These are phyloP conservation scores for Calcarisporium arbuscula DNA, from an alignment of 2,329 filamentous ascomycete genomes.

Conservation along the genomic window DNA sequence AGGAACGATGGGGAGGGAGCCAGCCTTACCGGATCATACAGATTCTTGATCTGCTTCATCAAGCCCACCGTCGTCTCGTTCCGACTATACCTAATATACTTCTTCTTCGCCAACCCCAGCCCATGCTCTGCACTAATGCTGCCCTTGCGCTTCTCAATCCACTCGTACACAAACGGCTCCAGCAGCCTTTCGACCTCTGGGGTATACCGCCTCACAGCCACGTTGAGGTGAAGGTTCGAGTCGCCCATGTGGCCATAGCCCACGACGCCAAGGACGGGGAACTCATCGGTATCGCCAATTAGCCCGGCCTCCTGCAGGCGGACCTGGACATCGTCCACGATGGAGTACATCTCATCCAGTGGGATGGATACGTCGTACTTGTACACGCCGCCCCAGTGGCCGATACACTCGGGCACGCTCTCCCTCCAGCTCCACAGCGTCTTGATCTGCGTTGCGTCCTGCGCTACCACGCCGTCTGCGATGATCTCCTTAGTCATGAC, in stretches of 20 bases:
- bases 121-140: conserved; percentile 98
- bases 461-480: conserved; percentile 81
- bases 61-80: conserved; percentile 79
- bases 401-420: conserved; percentile 81
- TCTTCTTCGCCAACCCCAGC: conserved; percentile 89
- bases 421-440: conserved; percentile 90
- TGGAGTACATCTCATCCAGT: conserved; percentile 73
- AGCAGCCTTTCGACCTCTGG: conserved; percentile 79
- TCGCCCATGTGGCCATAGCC: conserved; percentile 99
- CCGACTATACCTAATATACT: conserved; percentile 88
- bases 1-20: conserved; percentile 7
- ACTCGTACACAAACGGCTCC: conserved; percentile 96
- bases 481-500: conserved; percentile 87
- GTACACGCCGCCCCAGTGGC: conserved; percentile 91
- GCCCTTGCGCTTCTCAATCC: conserved; percentile 80
- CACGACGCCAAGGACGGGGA: conserved; percentile 81
- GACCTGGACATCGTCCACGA: conserved; percentile 79
- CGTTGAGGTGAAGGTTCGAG: conserved; percentile 88
- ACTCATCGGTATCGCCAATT: conserved; percentile 66
- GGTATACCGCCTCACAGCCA: conserved; percentile 76
- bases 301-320: conserved; percentile 69
- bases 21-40: conserved; percentile 83
- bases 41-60: conserved; percentile 91
- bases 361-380: conserved; percentile 98
- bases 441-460: conserved; percentile 85